Base-by-base conservation (phyloP, 148 eudicot genomes). In the Fallopia convolvulus region DNA sequence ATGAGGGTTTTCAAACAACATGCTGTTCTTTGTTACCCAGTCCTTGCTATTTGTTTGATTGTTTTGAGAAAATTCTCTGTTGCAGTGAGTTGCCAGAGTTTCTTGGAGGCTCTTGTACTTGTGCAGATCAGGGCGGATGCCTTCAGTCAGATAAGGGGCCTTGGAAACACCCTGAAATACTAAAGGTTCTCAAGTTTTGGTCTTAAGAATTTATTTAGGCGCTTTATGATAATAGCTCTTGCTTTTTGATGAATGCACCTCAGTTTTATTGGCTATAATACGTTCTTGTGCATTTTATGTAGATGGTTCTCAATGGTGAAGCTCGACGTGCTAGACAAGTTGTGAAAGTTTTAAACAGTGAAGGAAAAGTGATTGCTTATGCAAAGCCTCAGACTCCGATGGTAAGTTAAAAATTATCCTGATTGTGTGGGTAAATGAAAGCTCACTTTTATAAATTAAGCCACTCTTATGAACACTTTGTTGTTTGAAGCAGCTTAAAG, bases 81-180 rank as follows among this genome's bases (percentile, higher is more conserved):
- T 74, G 44, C 84, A 94, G 98, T 87, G 95, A 94, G 86, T 83
- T 94, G 80, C 98, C 98, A 9, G 95, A 90, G 42, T 94, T 94
- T 75, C 83, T 94, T 79, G 98, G 98, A n/a, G 98, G 98, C 60
- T 83, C 85, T 65, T 94, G 98, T 82, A 86, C 88, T 78, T 94
- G 98, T 83, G 90, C 87, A 52, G 93, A 86, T 49, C 85, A 86
- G 81, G 98, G 98, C 52, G 97, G 96, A 30, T 94, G 98, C 82
- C 89, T 94, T 87, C 82, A 60, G 65, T 90, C 98, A 72, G 98
- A 94, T 65, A 94, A 90, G 81, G 98, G 98, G 46, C 98, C 98
- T 72, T 94, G 98, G 98, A 89, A 84, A 77, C 89, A 92, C 63
- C 88, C 93, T 53, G 96, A 87, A 56, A 94, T 92, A 33, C 81